These are phyloP conservation scores for Xylariaceae sp. DNA, from an alignment of 2,329 filamentous ascomycete species.

Conservation along the genomic window DNA sequence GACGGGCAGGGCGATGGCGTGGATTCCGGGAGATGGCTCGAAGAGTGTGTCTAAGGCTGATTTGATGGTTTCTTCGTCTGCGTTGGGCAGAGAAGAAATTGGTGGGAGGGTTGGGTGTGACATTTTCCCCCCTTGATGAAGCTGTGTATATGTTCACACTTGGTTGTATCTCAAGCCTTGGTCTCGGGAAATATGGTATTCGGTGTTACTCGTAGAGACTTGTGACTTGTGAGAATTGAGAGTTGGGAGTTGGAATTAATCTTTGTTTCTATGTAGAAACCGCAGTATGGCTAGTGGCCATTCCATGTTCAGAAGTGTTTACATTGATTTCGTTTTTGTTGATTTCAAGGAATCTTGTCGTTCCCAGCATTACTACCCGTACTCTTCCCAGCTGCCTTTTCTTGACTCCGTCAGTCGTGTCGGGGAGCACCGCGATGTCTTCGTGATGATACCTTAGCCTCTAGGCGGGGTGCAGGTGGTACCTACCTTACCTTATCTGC, in stretches of 20 bases:
- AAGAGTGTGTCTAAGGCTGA: constrained; percentile 73
- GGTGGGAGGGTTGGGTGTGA: constrained; percentile 47
- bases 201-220: neutral
- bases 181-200: neutral
- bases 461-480: neutral
- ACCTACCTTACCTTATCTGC: neutral
- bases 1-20: constrained; percentile 65
- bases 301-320: neutral
- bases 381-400: too few species aligned
- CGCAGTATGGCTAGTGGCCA: too few species aligned
- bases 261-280: too few species aligned
- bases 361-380: too few species aligned
- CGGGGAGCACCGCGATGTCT: constrained; percentile 10
- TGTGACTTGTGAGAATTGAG: too few species aligned
- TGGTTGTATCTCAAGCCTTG: too few species aligned
- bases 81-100: constrained; percentile 51
- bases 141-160: too few species aligned
- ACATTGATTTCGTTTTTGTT: neutral
- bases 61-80: constrained; percentile 52
- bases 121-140: neutral
- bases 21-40: constrained; percentile 73
- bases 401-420: neutral
- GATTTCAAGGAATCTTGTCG: neutral
- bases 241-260: neutral
- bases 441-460: too few species aligned